Percentiles rank a stretch among this genome's conserved stretches.
Conservation (phyloP, 805 yeast species). For the Lipomyces anomalus region DNA sequence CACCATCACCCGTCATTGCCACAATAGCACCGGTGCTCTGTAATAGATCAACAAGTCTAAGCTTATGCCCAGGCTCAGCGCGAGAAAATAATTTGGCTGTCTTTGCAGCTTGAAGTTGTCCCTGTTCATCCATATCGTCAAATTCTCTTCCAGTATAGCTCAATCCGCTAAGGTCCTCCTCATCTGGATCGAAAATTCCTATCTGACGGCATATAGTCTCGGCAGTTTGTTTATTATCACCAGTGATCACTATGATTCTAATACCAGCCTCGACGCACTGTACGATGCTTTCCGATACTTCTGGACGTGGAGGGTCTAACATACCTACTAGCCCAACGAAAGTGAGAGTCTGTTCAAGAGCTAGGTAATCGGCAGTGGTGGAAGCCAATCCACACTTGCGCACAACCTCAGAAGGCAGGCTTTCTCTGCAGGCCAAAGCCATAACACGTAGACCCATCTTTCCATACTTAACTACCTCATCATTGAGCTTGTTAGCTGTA, state of each 20-base stretch:
- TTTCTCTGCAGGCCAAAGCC: slow-evolving; percentile 40
- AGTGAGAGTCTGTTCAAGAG: slow-evolving; percentile 35
- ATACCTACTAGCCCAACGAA: slow-evolving; percentile 46
- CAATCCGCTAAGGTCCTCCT: slow-evolving; percentile 34
- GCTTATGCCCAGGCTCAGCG: slow-evolving; percentile 53
- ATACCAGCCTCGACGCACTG: slow-evolving; percentile 44
- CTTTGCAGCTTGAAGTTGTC: slow-evolving; percentile 41
- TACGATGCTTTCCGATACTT: slow-evolving; percentile 40
- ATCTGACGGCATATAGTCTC: slow-evolving; percentile 45
- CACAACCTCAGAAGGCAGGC: not conserved
- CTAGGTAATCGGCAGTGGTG: slow-evolving; percentile 30
- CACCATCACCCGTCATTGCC: slow-evolving; percentile 65
- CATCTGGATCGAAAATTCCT: slow-evolving; percentile 36
- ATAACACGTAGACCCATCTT: slow-evolving; percentile 43
- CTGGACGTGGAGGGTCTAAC: slow-evolving; percentile 46
- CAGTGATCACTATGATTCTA: slow-evolving; percentile 47
- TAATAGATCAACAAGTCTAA: slow-evolving; percentile 45
- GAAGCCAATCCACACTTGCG: slow-evolving; percentile 9
- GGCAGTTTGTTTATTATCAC: slow-evolving; percentile 45
- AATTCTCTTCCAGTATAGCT: slow-evolving; percentile 41
- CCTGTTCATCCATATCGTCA: slow-evolving; percentile 32
- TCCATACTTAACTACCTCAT: slow-evolving; percentile 39
- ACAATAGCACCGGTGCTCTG: slow-evolving; percentile 47
- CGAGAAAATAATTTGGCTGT: slow-evolving; percentile 47
- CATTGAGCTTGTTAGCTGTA: slow-evolving; percentile 31